Base-by-base conservation (phyloP, 2,329 filamentous ascomycete genomes). In the Colletotrichum salicis region DNA sequence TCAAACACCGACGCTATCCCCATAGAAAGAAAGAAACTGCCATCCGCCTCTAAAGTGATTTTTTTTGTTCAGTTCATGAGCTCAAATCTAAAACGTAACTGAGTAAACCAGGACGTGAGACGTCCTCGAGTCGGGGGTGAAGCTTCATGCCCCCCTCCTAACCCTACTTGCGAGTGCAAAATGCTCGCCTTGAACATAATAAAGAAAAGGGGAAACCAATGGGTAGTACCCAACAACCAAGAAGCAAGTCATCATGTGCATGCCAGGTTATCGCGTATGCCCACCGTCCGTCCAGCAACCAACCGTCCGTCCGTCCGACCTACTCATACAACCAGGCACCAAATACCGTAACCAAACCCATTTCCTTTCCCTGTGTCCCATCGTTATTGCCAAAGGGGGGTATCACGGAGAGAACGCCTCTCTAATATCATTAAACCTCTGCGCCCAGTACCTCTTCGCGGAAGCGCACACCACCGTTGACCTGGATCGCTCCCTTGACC, bases 401-500 rank as follows among this genome's bases (percentile, higher is more conserved):
- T 60, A 45, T 41, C 62, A 61, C 64, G 63, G 63, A 11, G 66
- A 51, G 27, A 60, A 35, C 19, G 60, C 19, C 56, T 61, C 35
- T 61, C 48, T 55, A 45, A 29, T 56, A 35, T 78, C 59, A 77
- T 72, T 69, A 79, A 35, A 90, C 85, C 77, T 88, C 88, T 75
- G 88, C 85, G 4, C 86, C 88, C 60, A 88, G 87, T 41, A 87
- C 83, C 76, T 91, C 89, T 75, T 91, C 89, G 55, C 88, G 82
- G 74, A 91, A 91, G 67, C 82, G 85, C 48, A 92, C 80, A 1
- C 89, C 90, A 6, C 86, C 89, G 4, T 92, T 88, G 3, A 97
- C 88, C 73, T 87, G 79, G 58, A 98, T 92, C 2, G 92, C 95
- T 45, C 88, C 87, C 63, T 85, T 86, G 3, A 98, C 93, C 95